These are phyloP conservation scores for Annulohypoxylon moriforme DNA, from an alignment of 495 filamentous ascomycete species.

Conservation along the genomic window DNA sequence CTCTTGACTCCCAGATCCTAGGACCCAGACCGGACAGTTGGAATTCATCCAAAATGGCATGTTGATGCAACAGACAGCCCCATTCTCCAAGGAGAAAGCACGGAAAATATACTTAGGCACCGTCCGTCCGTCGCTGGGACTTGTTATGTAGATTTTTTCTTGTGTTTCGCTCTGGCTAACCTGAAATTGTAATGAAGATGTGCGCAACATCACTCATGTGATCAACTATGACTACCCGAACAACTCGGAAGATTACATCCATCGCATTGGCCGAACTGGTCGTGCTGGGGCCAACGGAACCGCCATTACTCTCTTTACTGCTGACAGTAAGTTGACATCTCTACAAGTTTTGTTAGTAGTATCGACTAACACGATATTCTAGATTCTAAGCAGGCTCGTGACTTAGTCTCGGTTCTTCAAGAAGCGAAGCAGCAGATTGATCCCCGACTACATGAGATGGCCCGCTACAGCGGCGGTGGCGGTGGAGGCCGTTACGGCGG, in stretches of 20 bases:
- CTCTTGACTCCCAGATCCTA: conserved; percentile 66
- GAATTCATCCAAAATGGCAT: conserved; percentile 63
- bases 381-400: conserved; percentile 98
- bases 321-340: conserved; percentile 82
- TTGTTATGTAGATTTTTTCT: conserved; percentile 58
- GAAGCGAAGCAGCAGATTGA: conserved; percentile 99
- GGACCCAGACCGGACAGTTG: conserved; percentile 81
- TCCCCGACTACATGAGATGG: conserved; percentile 94
- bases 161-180: conserved; percentile 79
- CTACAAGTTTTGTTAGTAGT: conserved; percentile 1
- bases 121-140: conserved; percentile 65
- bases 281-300: conserved; percentile 93
- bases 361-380: conserved; percentile 51
- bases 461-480: conserved; percentile 88
- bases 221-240: conserved; percentile 99
- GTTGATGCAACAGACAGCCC: conserved; percentile 65
- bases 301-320: conserved; percentile 96
- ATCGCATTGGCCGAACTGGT: conserved; percentile 97
- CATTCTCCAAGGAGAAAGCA: conserved; percentile 69
- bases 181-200: conserved; percentile 79
- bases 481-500: conserved; percentile 73
- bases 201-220: conserved; percentile 99
- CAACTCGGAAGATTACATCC: conserved; percentile 99
- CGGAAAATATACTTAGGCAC: conserved; percentile 74
- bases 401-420: conserved; percentile 88